Conservation (phyloP, 1,139 yeast genomes). For the Scheffersomyces illinoinensis region DNA sequence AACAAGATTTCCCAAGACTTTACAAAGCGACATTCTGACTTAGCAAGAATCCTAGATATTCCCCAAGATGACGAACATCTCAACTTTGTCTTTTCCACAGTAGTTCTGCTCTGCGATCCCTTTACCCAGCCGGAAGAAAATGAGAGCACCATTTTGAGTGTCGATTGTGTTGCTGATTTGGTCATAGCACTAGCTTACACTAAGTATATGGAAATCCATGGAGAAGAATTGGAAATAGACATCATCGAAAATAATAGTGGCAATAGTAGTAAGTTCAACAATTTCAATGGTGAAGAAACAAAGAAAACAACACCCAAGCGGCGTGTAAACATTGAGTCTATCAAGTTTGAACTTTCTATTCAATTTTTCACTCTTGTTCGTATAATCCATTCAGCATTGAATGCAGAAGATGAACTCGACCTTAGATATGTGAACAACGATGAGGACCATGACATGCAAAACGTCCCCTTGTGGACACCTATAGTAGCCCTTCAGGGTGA, state of each 20-base stretch:
- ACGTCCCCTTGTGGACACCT: constrained; percentile 57
- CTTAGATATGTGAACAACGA: constrained; percentile 47
- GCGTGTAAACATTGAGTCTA: constrained; percentile 9
- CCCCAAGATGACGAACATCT: constrained; percentile 18
- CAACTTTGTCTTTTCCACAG: constrained; percentile 24
- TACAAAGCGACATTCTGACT: constrained; percentile 21
- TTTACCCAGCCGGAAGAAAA: constrained; percentile 67
- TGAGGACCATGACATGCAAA: constrained; percentile 41
- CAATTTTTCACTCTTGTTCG: constrained; percentile 44
- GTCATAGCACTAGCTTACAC: constrained; percentile 43
- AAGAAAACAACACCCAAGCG: background rate
- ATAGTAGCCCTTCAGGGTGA: constrained; percentile 28
- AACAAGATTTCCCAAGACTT: constrained; percentile 15
- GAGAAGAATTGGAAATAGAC: constrained; percentile 7
- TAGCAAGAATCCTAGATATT: constrained; percentile 19
- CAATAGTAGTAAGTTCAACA: background rate
- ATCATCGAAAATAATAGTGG: background rate
- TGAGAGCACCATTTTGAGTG: constrained; percentile 51
- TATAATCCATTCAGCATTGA: constrained; percentile 38
- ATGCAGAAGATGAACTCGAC: constrained; percentile 49
- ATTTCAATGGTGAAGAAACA: background rate
- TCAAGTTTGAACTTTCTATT: constrained; percentile 42
- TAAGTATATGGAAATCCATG: constrained; percentile 12
- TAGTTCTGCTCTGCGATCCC: constrained; percentile 60
- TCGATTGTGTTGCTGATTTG: constrained; percentile 54